phyloP scores from a whole-genome alignment of 2,329 filamentous ascomycete genomes.

The Elsinoe ampelina region DNA sequence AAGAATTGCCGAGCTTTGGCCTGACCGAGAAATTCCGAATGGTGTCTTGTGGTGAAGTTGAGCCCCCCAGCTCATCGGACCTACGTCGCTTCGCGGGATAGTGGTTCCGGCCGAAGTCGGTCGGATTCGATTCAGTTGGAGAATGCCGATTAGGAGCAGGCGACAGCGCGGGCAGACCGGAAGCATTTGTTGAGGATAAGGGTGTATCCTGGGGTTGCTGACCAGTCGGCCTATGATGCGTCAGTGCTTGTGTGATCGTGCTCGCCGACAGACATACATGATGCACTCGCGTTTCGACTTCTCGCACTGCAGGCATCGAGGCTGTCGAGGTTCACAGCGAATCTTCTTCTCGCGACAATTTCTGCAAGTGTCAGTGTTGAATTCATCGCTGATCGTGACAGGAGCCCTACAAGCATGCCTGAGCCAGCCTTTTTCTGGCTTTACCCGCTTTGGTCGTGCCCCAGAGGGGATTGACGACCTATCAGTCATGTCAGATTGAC shows the following conservation, averaged over 20 bases:
- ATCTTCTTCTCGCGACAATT: conserved; percentile 96
- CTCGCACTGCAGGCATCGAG: conserved; percentile 82
- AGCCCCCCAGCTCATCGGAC: background rate
- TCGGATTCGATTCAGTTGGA: background rate
- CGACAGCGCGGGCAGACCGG: conserved; percentile 14
- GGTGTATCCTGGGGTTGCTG: conserved; percentile 19
- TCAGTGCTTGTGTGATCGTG: conserved; percentile 16
- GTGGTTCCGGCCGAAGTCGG: background rate
- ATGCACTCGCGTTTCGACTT: conserved; percentile 81
- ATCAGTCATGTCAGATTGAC: conserved; percentile 6
- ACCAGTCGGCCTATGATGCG: background rate
- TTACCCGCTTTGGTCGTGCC: conserved; percentile 91
- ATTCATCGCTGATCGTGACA: background rate
- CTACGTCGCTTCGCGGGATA: background rate
- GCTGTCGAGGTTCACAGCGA: conserved; percentile 83
- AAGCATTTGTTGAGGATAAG: conserved; percentile 16
- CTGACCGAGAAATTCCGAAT: background rate
- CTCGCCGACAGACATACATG: conserved; percentile 45
- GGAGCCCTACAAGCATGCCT: conserved; percentile 60
- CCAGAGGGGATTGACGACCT: conserved; percentile 65
- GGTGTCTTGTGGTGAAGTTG: conserved; percentile 3
- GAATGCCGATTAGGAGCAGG: conserved; percentile 2
- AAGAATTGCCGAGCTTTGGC: background rate
- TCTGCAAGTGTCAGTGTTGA: background rate
- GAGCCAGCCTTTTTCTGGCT: conserved; percentile 79